These are phyloP conservation scores for Periconia sp. DNA, from an alignment of 2,329 filamentous ascomycete species.

Conservation along the genomic window DNA sequence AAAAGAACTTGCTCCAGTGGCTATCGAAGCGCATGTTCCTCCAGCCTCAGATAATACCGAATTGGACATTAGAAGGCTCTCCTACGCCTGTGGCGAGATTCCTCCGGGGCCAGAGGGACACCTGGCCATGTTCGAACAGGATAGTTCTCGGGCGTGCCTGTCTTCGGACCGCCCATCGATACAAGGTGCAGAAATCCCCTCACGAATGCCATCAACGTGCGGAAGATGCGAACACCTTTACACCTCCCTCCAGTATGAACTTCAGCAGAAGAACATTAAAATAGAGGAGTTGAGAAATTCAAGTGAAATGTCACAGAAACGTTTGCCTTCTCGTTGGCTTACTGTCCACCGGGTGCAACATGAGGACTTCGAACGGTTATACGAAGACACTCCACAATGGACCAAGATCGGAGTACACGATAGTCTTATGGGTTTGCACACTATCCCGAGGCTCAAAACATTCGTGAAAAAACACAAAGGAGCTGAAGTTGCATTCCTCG, in stretches of 20 bases:
- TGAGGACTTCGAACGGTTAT: background rate
- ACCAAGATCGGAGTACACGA: background rate
- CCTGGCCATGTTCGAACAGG: too few species aligned
- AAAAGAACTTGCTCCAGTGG: too few species aligned
- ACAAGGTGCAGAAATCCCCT: background rate
- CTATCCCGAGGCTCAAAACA: background rate
- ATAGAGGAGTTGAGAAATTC: background rate
- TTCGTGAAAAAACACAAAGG: background rate
- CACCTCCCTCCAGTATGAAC: background rate
- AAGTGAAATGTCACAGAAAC: background rate
- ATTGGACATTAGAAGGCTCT: too few species aligned
- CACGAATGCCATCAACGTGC: background rate
- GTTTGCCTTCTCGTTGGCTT: background rate
- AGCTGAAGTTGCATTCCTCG: background rate
- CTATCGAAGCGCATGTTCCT: too few species aligned
- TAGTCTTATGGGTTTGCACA: background rate
- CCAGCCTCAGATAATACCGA: too few species aligned
- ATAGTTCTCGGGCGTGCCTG: background rate
- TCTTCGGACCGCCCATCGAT: background rate
- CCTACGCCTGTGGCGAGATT: too few species aligned
- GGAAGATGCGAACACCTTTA: background rate
- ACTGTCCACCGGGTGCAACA: background rate
- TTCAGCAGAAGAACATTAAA: background rate
- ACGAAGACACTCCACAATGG: constrained; percentile 1
- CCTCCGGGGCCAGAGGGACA: too few species aligned